Conservation (phyloP, 352 stramenopile species). For the Phytophthora tentaculata region DNA sequence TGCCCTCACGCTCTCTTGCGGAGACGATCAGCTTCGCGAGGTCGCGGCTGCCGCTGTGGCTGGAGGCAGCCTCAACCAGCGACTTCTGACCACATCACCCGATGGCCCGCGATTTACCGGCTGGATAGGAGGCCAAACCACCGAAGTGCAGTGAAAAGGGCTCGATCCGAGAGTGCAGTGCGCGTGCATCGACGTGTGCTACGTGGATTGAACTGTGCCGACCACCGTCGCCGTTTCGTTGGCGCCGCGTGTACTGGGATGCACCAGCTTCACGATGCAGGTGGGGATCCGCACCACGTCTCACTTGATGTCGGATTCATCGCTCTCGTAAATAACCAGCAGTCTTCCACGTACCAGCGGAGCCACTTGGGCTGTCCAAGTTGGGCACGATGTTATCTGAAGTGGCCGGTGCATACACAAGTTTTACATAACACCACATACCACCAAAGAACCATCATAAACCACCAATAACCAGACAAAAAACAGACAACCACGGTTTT, state of each 20-base stretch:
- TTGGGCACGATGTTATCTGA: too few species aligned
- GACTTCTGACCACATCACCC: slow-evolving; percentile 60
- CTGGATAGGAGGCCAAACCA: slow-evolving; percentile 80
- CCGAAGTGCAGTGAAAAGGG: slow-evolving; percentile 80
- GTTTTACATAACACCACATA: too few species aligned
- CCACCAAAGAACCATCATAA: too few species aligned
- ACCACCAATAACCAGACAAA: too few species aligned
- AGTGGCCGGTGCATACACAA: too few species aligned
- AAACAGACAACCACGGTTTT: too few species aligned
- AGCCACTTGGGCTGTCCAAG: too few species aligned
- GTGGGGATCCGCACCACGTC: too few species aligned
- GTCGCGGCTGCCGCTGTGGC: slow-evolving; percentile 17
- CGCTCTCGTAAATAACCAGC: too few species aligned
- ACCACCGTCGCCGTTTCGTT: slow-evolving; percentile 83
- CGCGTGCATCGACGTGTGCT: slow-evolving; percentile 89
- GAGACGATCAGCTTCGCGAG: slow-evolving; percentile 46
- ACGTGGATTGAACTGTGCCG: slow-evolving; percentile 81
- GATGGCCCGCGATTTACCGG: slow-evolving; percentile 55
- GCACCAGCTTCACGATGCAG: too few species aligned
- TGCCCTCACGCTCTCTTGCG: slow-evolving; percentile 24
- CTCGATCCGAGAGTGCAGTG: slow-evolving; percentile 69
- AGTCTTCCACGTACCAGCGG: too few species aligned
- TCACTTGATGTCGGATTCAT: too few species aligned
- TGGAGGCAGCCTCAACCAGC: slow-evolving; percentile 33
- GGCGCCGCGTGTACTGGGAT: slow-evolving; percentile 86